Conservation (phyloP, 129 eudicot species). For the Solidago caesia region DNA sequence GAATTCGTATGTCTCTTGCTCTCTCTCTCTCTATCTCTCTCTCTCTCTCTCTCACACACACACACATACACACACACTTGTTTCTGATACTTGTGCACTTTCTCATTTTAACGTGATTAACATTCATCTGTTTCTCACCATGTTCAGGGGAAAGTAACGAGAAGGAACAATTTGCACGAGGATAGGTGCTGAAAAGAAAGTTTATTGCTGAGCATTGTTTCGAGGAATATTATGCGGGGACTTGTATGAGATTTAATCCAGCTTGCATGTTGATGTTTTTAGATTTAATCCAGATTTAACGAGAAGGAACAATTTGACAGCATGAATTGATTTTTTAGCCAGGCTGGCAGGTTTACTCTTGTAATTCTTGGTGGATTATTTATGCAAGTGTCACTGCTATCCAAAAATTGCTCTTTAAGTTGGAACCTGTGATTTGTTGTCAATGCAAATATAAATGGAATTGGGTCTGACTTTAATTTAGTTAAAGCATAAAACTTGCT, state of each 20-base stretch:
- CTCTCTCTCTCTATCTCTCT: no score
- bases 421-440: not conserved
- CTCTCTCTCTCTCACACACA: not conserved
- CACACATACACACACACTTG: not conserved
- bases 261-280: not conserved
- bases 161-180: conserved; percentile 8
- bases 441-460: not conserved
- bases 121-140: conserved; percentile 10
- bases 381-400: not conserved
- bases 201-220: not conserved
- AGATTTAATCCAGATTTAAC: no score
- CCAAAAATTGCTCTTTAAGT: not conserved
- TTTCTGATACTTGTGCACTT: not conserved
- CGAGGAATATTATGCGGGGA: not conserved
- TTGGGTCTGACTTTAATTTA: not conserved
- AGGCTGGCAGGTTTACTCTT: no score
- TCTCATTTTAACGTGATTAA: not conserved
- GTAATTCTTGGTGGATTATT: no score
- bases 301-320: no score
- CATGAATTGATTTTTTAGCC: no score
- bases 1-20: conserved; percentile 49
- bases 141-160: conserved; percentile 36
- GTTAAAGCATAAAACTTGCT: not conserved
- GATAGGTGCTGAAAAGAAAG: not conserved
- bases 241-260: not conserved